Percentiles rank a stretch among this genome's conserved stretches.
Conservation (phyloP, 805 yeast genomes). For the Candida succiphila region DNA sequence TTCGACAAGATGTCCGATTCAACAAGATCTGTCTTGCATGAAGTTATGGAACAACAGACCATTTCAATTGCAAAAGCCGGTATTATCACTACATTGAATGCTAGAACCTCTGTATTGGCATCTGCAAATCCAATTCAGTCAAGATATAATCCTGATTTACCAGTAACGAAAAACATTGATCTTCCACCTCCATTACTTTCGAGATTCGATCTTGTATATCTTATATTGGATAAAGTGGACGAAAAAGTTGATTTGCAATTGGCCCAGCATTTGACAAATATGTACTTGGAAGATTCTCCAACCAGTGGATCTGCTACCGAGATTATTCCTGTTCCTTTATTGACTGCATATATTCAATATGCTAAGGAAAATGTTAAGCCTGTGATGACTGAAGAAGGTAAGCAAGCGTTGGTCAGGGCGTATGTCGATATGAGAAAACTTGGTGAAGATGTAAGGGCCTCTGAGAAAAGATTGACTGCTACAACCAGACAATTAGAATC, state of each 20-base stretch:
- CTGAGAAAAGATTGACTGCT: slow-evolving; percentile 91
- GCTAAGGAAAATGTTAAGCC: slow-evolving; percentile 86
- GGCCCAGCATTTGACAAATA: slow-evolving; percentile 82
- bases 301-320: slow-evolving; percentile 58
- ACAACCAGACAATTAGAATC: slow-evolving; percentile 96
- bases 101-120: slow-evolving; percentile 92
- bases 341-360: slow-evolving; percentile 84
- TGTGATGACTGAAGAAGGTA: slow-evolving; percentile 69
- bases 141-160: slow-evolving; percentile 86
- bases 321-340: slow-evolving; percentile 75
- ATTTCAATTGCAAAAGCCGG: slow-evolving; percentile 99
- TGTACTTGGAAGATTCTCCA: slow-evolving; percentile 86
- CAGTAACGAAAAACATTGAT: slow-evolving; percentile 92
- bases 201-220: slow-evolving; percentile 88
- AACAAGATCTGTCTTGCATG: slow-evolving; percentile 97
- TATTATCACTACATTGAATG: slow-evolving; percentile 90
- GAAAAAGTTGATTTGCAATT: slow-evolving; percentile 74
- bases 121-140: slow-evolving; percentile 98
- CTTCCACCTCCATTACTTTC: slow-evolving; percentile 93
- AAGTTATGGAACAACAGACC: slow-evolving; percentile 99
- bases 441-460: slow-evolving; percentile 82
- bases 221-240: slow-evolving; percentile 88
- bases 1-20: slow-evolving; percentile 99
- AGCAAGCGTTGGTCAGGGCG: slow-evolving; percentile 72
- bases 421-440: slow-evolving; percentile 91